Percentiles rank a stretch among this genome's conserved stretches.
Evolutionary conservation across 78 protist genomes (phyloP).

Genomic region (Creolimax fragrantissima): DNA sequence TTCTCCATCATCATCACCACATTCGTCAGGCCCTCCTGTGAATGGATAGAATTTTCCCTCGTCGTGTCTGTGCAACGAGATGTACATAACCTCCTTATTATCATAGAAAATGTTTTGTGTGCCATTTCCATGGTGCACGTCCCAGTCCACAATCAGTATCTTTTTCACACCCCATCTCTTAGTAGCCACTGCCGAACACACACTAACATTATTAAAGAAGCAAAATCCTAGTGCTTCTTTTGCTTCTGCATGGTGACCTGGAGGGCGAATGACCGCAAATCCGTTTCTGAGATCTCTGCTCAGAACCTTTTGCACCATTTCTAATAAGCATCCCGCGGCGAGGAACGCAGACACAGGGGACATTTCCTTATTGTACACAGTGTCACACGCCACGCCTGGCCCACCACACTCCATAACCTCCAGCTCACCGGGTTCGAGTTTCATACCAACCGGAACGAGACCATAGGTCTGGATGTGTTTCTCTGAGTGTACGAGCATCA

Average conservation of each 20-base stretch:
- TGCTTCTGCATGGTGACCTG: slow-evolving; percentile 52
- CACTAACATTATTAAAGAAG: slow-evolving; percentile 31
- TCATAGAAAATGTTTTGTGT: slow-evolving; percentile 30
- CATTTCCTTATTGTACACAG: slow-evolving; percentile 11
- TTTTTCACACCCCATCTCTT: background rate
- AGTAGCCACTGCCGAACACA: background rate
- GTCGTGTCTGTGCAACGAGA: slow-evolving; percentile 36
- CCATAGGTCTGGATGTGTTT: slow-evolving; percentile 3
- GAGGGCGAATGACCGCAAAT: slow-evolving; percentile 52
- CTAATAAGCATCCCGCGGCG: slow-evolving; percentile 20
- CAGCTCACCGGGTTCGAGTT: background rate
- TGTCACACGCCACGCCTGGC: slow-evolving; percentile 21
- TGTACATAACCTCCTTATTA: slow-evolving; percentile 14
- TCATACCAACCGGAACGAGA: background rate
- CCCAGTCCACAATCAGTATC: slow-evolving; percentile 28
- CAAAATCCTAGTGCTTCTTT: slow-evolving; percentile 38
- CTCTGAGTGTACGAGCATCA: background rate
- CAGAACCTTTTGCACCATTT: background rate
- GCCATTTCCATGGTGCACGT: slow-evolving; percentile 49
- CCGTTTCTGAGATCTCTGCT: slow-evolving; percentile 33
- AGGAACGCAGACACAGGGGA: background rate
- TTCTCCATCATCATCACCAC: slow-evolving; percentile 36
- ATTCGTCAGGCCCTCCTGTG: background rate
- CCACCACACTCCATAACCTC: slow-evolving; percentile 31
- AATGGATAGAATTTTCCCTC: slow-evolving; percentile 9